Conservation (phyloP, 1,284 basidiomycete species). For the Fistulinella cinereoalba region DNA sequence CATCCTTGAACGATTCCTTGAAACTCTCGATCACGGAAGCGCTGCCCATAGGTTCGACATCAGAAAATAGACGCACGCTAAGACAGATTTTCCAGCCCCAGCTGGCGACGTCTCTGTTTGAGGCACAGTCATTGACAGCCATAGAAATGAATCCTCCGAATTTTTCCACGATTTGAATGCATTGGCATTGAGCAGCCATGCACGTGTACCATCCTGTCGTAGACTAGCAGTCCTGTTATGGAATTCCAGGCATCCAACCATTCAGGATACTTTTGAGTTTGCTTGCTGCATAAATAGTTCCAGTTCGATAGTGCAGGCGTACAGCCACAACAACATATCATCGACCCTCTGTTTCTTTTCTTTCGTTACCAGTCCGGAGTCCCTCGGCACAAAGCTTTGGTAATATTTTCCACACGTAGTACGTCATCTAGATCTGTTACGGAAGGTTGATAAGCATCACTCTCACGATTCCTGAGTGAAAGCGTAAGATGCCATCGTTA, state of each 20-base stretch:
- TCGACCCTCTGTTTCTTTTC: not conserved
- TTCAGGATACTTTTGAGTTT: not conserved
- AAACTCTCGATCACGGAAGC: slow-evolving; percentile 13
- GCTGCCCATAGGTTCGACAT: not conserved
- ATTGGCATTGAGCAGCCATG: slow-evolving; percentile 1
- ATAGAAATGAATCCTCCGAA: not conserved
- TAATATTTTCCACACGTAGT: not conserved
- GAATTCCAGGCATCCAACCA: slow-evolving; percentile 3
- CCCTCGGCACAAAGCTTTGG: too few species aligned
- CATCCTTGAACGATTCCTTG: not conserved
- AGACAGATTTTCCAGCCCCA: slow-evolving; percentile 13
- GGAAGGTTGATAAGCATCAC: not conserved
- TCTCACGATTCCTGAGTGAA: not conserved
- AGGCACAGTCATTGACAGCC: slow-evolving; percentile 5
- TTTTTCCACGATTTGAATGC: slow-evolving; percentile 3
- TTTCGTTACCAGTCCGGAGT: not conserved
- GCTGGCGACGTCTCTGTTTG: not conserved
- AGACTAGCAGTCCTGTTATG: not conserved
- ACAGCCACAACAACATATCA: not conserved
- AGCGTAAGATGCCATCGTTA: not conserved
- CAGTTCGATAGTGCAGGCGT: not conserved
- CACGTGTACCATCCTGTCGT: slow-evolving; percentile 1
- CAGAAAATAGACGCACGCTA: slow-evolving; percentile 6
- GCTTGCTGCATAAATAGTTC: not conserved
- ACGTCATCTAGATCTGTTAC: not conserved